Evolutionary conservation across 2,329 filamentous ascomycete genomes (phyloP).

Genomic region (Fusarium sp.): DNA sequence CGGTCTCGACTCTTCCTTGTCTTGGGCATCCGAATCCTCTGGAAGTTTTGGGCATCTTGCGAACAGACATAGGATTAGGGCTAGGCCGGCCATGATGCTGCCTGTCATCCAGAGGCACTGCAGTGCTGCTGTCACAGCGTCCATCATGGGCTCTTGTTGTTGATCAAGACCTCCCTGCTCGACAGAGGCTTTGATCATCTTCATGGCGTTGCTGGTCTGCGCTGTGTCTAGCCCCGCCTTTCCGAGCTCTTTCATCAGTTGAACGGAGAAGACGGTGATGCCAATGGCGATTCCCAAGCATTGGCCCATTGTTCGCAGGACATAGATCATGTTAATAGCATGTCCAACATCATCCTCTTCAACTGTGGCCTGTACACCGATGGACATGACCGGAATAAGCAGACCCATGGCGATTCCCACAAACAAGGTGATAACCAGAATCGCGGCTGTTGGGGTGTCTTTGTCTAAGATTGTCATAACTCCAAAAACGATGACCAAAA

Average conservation of each 20-base stretch:
- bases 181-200: conserved; percentile 36
- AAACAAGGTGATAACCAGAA: conserved; percentile 71
- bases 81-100: conserved; percentile 32
- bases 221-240: conserved; percentile 9
- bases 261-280: conserved; percentile 42
- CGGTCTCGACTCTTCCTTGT: background rate
- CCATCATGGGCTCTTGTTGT: conserved; percentile 6
- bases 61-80: conserved; percentile 33
- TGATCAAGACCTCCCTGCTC: conserved; percentile 18
- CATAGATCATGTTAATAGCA: conserved; percentile 42
- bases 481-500: conserved; percentile 69
- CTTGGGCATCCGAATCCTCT: conserved; percentile 3
- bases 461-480: conserved; percentile 60
- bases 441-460: conserved; percentile 61
- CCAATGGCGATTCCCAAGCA: conserved; percentile 45
- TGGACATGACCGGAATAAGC: conserved; percentile 71
- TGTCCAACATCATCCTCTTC: conserved; percentile 33
- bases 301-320: conserved; percentile 43
- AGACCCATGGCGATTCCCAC: conserved; percentile 72
- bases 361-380: conserved; percentile 68
- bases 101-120: conserved; percentile 37
- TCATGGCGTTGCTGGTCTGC: conserved; percentile 33
- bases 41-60: conserved; percentile 36
- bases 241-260: conserved; percentile 27
- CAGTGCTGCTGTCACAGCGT: conserved; percentile 31